A percentile compares a stretch with the other conserved stretches of the same genome.
Conservation (phyloP, 1,284 basidiomycete species). For the Sanghuangporus sanghuang region DNA sequence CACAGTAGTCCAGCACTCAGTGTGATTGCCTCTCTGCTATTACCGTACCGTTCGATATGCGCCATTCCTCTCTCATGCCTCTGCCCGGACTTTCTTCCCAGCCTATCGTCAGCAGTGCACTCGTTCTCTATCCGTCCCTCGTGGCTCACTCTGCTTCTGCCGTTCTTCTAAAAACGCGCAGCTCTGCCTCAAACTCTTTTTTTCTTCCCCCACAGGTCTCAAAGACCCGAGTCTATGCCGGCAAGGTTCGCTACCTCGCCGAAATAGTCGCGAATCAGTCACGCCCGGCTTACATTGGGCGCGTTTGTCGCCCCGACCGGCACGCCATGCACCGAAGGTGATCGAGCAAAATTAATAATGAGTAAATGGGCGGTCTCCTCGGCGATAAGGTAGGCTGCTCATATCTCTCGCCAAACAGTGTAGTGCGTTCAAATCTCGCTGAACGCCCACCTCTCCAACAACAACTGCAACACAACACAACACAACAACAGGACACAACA, state of each 20-base stretch:
- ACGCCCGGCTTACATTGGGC: not conserved
- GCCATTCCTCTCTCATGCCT: not conserved
- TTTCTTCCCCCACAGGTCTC: not conserved
- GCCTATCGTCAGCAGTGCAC: not conserved
- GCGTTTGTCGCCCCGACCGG: not conserved
- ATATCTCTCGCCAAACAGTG: not conserved
- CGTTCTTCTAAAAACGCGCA: not conserved
- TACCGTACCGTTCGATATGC: not conserved
- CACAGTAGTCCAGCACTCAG: not conserved
- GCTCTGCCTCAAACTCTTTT: conserved; percentile 3
- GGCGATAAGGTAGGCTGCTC: not conserved
- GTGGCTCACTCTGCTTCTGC: not conserved
- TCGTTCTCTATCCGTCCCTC: not conserved
- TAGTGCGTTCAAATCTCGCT: not conserved
- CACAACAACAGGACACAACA: not conserved
- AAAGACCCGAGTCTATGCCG: not conserved
- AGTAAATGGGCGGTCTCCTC: conserved; percentile 7
- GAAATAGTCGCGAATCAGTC: not conserved
- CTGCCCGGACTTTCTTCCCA: not conserved
- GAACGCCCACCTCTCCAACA: not conserved
- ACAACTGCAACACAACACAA: no score
- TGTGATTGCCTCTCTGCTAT: not conserved
- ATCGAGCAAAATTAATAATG: not conserved
- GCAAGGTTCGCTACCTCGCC: not conserved
- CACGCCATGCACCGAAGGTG: not conserved